Evolutionary conservation across 768 basidiomycete species (phyloP), one percentile per base, ranked within the genome.

Genomic region (Daedalea quercina): DNA sequence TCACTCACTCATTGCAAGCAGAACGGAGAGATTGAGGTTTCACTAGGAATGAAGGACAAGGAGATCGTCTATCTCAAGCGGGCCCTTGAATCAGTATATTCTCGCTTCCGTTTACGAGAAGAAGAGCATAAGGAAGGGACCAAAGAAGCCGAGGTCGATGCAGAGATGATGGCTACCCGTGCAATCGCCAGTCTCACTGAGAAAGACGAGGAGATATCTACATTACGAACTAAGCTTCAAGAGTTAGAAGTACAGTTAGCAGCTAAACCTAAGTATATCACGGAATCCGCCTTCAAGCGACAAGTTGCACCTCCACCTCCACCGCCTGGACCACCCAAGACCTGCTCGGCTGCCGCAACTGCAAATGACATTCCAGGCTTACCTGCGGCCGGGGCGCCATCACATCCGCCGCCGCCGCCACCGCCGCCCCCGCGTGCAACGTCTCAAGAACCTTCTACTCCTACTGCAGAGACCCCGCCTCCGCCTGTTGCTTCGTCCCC

Each of bases 71-170:
- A 85, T 60, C 76, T 94, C 35, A 90, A 91, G 63, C 84, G 86
- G 13, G 87, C 90, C n/a, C 72, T 96, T 34, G 90, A 93, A 66
- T 86, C 88, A 7, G 86, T 94, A 3, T 90, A 90, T 66, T 84
- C 84, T 11, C 78, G 87, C n/a, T 86, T 94, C 65, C 74, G 77
- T 4, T 73, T 78, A 4, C 68, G 78, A 42, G 78, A 80, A 60
- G 81, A 84, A 60, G 62, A 63, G 23, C 70, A 75, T n/a, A 31
- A 78, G 41, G 78, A 80, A 60, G 81, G 84, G 60, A 62, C 63
- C 23, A 70, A 75, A 43, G 76, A 78, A 47, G 67, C 74, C 0
- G 80, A 81, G 46, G 63, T 85, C 45, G 87, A 91, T 59, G 77
- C 86, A 2, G 79, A 85, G 51, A 60, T 74, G 12, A 85, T 94